A percentile compares a stretch with the other conserved stretches of the same genome.
Conservation (phyloP, 371 early-diverging fungal genomes). For the Mucor indicus region DNA sequence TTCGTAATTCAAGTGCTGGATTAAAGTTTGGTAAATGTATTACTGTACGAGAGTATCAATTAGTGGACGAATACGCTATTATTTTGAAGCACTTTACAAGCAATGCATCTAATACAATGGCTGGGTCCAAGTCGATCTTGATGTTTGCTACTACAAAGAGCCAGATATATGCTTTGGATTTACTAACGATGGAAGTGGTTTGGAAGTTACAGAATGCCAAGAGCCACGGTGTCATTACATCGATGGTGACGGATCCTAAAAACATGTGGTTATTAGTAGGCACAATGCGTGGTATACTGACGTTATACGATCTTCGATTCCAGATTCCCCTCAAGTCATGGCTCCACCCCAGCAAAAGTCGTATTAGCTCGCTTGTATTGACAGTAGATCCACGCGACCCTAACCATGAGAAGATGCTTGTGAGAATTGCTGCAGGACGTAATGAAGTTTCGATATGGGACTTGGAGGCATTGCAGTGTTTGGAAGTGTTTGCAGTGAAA, state of each 20-base stretch:
- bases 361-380: constrained; percentile 64
- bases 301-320: constrained; percentile 86
- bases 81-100: constrained; percentile 71
- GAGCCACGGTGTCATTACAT: constrained; percentile 64
- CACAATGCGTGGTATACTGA: constrained; percentile 78
- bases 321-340: constrained; percentile 72
- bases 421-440: constrained; percentile 65
- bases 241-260: constrained; percentile 65
- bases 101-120: constrained; percentile 47
- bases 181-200: constrained; percentile 66
- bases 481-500: constrained; percentile 66
- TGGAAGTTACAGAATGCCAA: constrained; percentile 64
- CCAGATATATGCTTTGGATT: constrained; percentile 72
- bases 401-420: constrained; percentile 25
- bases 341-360: constrained; percentile 74
- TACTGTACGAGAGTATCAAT: constrained; percentile 50
- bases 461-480: constrained; percentile 68
- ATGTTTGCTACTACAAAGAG: constrained; percentile 79
- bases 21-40: constrained; percentile 64
- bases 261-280: constrained; percentile 76
- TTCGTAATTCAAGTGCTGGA: constrained; percentile 31
- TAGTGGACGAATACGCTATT: constrained; percentile 68
- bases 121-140: constrained; percentile 71
- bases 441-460: constrained; percentile 89
- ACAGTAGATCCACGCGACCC: constrained; percentile 46